Evolutionary conservation across 2,329 filamentous ascomycete species (phyloP), one percentile per base, ranked within the genome.

Genomic region (Xenoacremonium recifei): DNA sequence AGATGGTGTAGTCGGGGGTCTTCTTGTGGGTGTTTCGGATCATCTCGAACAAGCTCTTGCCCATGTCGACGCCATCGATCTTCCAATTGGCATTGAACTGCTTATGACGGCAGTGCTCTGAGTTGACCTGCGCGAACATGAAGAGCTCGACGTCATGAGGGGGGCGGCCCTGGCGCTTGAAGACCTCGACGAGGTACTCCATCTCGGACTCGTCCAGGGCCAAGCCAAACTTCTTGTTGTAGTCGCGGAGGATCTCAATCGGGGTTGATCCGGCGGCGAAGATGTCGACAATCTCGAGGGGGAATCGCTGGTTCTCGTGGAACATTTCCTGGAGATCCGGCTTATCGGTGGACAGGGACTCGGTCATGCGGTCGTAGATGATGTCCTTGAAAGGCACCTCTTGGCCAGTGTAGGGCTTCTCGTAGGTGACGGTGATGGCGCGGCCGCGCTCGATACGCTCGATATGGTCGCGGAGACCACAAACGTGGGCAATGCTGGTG

Each of bases 101-200:
- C 73, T 96, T 95, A 64, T 79, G 76, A 18, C 76, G 73, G 53
- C 76, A 96, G 68, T 97, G 92, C 75, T 99, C 93, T 3, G 92
- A 97, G 73, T 97, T 97, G 64, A 99, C 92, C 69, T 99, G 93
- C 13, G 92, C 92, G 65, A 97, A 99, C 93, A 97, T 97, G 76
- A 97, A 97, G 17, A 97, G 77, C 70, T 99, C 93, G 33, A 97
- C 88, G 63, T 97, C 93, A 47, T 90, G 85, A 1, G 89, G 89
- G 36, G 79, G 72, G 27, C 83, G 72, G 48, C 81, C 79, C 15
- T 64, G 60, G 35, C 54, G 54, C 39, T 54, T 58, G 45, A 63
- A 64, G 23, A 60, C 57, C 53, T 90, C 83, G n/a, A 96, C 88
- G 29, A 99, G 76, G 61, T 99, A 97, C 45, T 95, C 84, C 64